phyloP scores from a whole-genome alignment of 2,329 filamentous ascomycete species.

The Diaporthe batatas region DNA sequence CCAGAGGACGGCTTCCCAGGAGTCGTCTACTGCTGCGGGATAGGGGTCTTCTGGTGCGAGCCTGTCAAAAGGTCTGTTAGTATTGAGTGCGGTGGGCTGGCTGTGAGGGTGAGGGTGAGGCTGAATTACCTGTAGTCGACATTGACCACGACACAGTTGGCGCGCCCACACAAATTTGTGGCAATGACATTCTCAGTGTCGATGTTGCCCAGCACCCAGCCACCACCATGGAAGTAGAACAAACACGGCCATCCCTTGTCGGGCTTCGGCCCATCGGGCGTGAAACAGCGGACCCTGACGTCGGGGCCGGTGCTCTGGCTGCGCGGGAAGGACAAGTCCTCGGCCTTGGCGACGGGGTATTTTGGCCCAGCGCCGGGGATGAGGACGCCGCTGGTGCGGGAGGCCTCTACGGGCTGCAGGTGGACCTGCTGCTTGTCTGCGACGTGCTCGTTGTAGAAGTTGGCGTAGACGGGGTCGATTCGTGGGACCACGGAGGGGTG shows the following conservation, averaged over 20 bases:
- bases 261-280: conserved; percentile 59
- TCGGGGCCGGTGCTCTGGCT: conserved; percentile 61
- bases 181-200: conserved; percentile 70
- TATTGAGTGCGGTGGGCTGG: background rate
- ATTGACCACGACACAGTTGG: conserved; percentile 65
- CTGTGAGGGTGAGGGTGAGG: background rate
- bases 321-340: conserved; percentile 59
- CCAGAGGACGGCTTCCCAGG: conserved; percentile 68
- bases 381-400: conserved; percentile 63
- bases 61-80: conserved; percentile 47
- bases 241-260: conserved; percentile 66
- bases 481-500: conserved; percentile 60
- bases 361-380: conserved; percentile 65
- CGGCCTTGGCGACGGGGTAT: conserved; percentile 60
- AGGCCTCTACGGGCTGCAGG: conserved; percentile 64
- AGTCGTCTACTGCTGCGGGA: conserved; percentile 69
- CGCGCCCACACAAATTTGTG: conserved; percentile 65
- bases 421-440: conserved; percentile 67
- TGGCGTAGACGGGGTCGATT: conserved; percentile 64
- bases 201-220: conserved; percentile 70
- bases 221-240: conserved; percentile 70
- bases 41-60: conserved; percentile 69
- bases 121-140: conserved; percentile 65
- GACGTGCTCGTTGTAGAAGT: conserved; percentile 66
- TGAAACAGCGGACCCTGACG: conserved; percentile 64